phyloP scores from a whole-genome alignment of 2,329 filamentous ascomycete genomes.

The Leptographium flavum region DNA sequence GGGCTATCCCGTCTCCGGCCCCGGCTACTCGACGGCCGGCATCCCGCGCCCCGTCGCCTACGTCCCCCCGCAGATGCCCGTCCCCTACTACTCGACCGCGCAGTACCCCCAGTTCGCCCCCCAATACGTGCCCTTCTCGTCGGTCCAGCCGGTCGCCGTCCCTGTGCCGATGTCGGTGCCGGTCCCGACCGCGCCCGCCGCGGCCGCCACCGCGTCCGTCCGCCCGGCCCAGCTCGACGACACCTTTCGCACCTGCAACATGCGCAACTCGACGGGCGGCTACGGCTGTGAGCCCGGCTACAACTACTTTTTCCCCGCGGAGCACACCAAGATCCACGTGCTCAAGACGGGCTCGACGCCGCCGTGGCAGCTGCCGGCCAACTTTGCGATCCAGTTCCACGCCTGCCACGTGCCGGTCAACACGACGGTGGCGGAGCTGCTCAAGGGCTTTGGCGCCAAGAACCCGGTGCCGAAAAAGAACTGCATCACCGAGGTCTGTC shows the following conservation, averaged over 20 bases:
- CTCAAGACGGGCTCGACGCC: constrained; percentile 30
- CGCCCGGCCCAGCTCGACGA: constrained; percentile 27
- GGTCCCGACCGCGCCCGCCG: background rate
- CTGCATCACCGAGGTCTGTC: constrained; percentile 39
- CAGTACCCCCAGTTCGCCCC: background rate
- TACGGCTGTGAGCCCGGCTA: constrained; percentile 46
- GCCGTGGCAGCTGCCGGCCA: constrained; percentile 37
- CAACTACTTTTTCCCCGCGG: constrained; percentile 44
- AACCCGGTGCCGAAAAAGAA: constrained; percentile 39
- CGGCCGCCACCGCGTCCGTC: too few relatives aligned
- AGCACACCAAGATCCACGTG: constrained; percentile 46
- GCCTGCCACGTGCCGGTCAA: constrained; percentile 37
- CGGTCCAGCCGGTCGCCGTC: too few relatives aligned
- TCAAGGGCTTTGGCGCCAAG: constrained; percentile 42
- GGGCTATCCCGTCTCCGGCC: too few relatives aligned
- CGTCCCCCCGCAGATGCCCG: background rate
- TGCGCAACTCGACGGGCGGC: constrained; percentile 43
- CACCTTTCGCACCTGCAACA: constrained; percentile 34
- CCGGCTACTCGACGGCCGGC: too few relatives aligned
- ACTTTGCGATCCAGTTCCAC: constrained; percentile 29
- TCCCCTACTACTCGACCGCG: background rate
- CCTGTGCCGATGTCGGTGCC: background rate
- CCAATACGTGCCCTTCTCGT: background rate
- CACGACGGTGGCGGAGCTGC: constrained; percentile 39
- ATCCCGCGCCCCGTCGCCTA: constrained; percentile 15